Base-by-base conservation (phyloP, 2,329 filamentous ascomycete genomes). In the Chaetomium sp. region DNA sequence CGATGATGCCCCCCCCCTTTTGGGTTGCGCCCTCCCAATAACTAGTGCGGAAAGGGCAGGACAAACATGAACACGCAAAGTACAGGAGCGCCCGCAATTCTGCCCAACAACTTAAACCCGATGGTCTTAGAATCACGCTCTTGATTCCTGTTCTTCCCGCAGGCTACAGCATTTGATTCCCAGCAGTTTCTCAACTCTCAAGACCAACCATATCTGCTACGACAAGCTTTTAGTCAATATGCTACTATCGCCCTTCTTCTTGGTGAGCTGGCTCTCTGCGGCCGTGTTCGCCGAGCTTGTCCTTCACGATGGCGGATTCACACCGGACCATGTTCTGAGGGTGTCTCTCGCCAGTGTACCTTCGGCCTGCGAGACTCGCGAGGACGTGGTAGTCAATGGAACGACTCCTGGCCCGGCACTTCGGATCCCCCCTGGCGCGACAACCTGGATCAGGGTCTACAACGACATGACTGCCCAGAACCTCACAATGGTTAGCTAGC, bases 391-490 rank as follows among this genome's bases (percentile, higher is more conserved):
- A 8, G 67, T 82, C 57, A 82, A 83, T 61, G 77, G 76, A 41
- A 76, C 77, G 0, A 70, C 72, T 19, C 80, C 80, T 1, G 80
- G 78, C 1, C 80, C 80, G 1, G 61, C 69, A 4, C 57, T 82
- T 3, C 70, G 73, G 10, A 68, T 83, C 4, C 64, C 68, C 8
- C 71, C 76, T n/a, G 75, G 74, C 10, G 66, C 69, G 45, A 72
- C 71, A 1, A 75, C 70, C 34, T 83, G 80, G 80, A 75, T 84
- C 51, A 71, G 80, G 7, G 81, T 84, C 1, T 82, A 81, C 67
- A 84, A 84, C 63, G 74, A 80, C 57, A 78, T 83, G 68, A 57
- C 67, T 0, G 66, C 76, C 11, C 65, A 73, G 32, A 83, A 84
- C 59, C 67, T 78, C n/a, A 84, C 80, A n/a, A 79, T 84, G 66